phyloP scores from a whole-genome alignment of 768 basidiomycete genomes.

The Lactifluus pinguis region DNA sequence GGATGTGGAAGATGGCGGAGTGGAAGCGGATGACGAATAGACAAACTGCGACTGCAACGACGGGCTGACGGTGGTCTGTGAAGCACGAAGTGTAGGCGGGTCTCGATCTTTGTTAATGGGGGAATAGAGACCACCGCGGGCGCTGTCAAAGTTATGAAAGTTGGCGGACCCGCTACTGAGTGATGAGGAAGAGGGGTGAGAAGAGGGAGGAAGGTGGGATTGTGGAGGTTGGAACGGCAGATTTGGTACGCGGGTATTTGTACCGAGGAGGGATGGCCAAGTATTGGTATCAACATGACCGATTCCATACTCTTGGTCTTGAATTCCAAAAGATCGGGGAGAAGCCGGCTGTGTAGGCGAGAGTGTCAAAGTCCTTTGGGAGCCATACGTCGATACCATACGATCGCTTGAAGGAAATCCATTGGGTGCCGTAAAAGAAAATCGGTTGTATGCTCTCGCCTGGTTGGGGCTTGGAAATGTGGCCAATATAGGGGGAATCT shows the following conservation, averaged over 20 bases:
- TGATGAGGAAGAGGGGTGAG: slow-evolving; percentile 30
- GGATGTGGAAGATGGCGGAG: slow-evolving; percentile 24
- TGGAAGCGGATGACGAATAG: slow-evolving; percentile 23
- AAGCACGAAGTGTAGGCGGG: slow-evolving; percentile 17
- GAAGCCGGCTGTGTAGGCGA: slow-evolving; percentile 24
- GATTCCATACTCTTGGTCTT: slow-evolving; percentile 31
- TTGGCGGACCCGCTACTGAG: slow-evolving; percentile 21
- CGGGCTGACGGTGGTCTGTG: slow-evolving; percentile 16
- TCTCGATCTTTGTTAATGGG: slow-evolving; percentile 27
- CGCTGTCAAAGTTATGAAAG: slow-evolving; percentile 9
- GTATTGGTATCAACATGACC: slow-evolving; percentile 21
- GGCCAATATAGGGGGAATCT: slow-evolving; percentile 1
- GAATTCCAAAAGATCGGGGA: slow-evolving; percentile 30
- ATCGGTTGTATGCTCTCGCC: slow-evolving; percentile 2
- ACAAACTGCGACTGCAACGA: slow-evolving; percentile 22
- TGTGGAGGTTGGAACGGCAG: slow-evolving; percentile 27
- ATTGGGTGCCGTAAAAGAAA: background rate
- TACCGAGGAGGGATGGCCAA: slow-evolving; percentile 25
- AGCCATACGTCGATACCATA: slow-evolving; percentile 11
- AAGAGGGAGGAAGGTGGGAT: slow-evolving; percentile 29
- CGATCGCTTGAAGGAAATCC: slow-evolving; percentile 16
- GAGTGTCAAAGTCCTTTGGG: slow-evolving; percentile 16
- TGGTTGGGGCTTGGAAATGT: background rate
- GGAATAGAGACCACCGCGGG: slow-evolving; percentile 17
- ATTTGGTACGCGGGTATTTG: slow-evolving; percentile 27